Base-by-base conservation (phyloP, 495 filamentous ascomycete species). In the Pseudomonodictys pantanalensis region DNA sequence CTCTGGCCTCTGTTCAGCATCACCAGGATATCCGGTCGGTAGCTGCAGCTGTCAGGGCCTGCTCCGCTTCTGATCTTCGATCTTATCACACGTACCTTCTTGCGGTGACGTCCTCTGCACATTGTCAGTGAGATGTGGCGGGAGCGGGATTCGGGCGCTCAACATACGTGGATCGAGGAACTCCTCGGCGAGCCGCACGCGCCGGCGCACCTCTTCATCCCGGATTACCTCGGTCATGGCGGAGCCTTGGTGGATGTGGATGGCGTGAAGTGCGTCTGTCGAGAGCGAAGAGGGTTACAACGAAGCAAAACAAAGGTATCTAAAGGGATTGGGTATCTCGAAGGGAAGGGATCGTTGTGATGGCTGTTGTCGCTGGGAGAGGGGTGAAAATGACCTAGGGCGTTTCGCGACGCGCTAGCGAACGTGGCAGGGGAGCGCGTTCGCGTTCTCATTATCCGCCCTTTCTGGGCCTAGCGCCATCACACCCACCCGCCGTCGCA, bases 111-210 rank as follows among this genome's bases (percentile, higher is more conserved):
- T 67, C 64, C 20, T 39, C 59, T 67, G 32, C 23, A 22, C 20
- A n/a, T 44, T 22, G 47, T 62, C 52, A 66, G 52, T 17, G 18
- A 15, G 24, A 18, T 26, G 15, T 5, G 2, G 3, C 30, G 11
- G 26, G 11, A 20, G 1, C 7, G 9, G 49, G 10, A 38, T 24
- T 35, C 32, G 7, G 3, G 4, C 18, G 18, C 10, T 1, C 11
- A 50, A 64, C 65, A 26, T 64, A 67, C 65, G 35, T 54, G 60
- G 60, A 52, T 64, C 65, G n/a, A 67, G 52, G 38, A 67, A 67
- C 32, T 67, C 60, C 51, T 56, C 28, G 18, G 60, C 65, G 2
- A 62, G 48, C 46, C 54, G n/a, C 22, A 56, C 20, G 33, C 64
- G 58, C 49, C 59, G 25, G 15, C 42, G 23, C 25, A 17, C n/a